Base-by-base conservation (phyloP, 805 yeast genomes). In the Cyberlindnera xylosilytica region DNA sequence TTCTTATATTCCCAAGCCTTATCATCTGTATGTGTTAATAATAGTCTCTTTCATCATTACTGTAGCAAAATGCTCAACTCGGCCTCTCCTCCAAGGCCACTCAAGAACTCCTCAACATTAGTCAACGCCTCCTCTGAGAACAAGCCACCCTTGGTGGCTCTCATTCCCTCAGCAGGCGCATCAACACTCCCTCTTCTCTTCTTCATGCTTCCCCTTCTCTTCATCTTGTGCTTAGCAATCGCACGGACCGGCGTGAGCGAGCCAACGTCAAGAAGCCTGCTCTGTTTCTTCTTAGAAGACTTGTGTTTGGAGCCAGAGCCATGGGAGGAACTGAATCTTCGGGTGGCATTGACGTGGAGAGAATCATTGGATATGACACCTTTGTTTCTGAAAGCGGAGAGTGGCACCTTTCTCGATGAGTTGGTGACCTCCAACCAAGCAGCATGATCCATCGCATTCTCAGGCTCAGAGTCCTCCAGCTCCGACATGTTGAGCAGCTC, bases 311-410 rank as follows among this genome's bases (percentile, higher is more conserved):
- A 24, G 4, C 38, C 42, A 8, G 41, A 19, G 11, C 42, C 48
- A 26, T 41, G 33, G 7, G 54, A 47, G 4, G 36, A 16, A n/a
- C 55, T 46, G 36, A 47, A 57, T 9, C 56, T 42, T 37, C 60
- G 44, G 4, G 59, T 51, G 6, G 62, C 63, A 41, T 57, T 54
- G 7, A 57, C 39, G 39, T 56, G 61, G 2, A 54, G 36, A 20
- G 52, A 49, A 26, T 61, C 66, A 33, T 58, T 51, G 27, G 58
- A 50, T 22, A 62, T 57, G 10, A 77, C 63, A 11, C 85, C 84
- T 56, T 88, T 83, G 64, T 88, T 90, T 57, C 98, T 71, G 62
- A 91, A 91, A 1, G 97, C 97, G 2, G 95, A 86, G 31, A 90
- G 65, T 4, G 97, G 97, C 8, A 88, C 81, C 42, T 72, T 72